Base-by-base conservation (phyloP, 441 rosid species). In the Rhodomyrtus psidioides region DNA sequence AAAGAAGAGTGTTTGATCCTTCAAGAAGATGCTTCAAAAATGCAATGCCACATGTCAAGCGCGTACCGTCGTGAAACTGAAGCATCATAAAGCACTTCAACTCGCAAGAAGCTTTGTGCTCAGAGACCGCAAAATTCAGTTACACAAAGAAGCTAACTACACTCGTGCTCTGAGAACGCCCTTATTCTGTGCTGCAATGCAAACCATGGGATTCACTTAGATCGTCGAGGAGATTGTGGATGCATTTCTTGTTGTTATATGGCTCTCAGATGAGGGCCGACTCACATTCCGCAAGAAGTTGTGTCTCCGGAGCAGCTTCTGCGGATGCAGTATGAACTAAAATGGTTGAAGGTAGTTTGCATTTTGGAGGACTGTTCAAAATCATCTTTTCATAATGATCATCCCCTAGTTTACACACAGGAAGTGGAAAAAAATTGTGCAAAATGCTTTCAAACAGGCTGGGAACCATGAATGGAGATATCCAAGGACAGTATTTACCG, bases 281-380 rank as follows among this genome's bases (percentile, higher is more conserved):
- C 0, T 26, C 60, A 57, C 5, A 12, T 5, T 26, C 60, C 0
- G 12, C 12, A 0, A 0, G 9, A 56, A 56, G 23, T 24, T 79
- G 59, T 39, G 89, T 91, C 62, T 89, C 91, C 21, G n/a, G 91
- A 4, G 90, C 94, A 19, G 90, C 94, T 42, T 57, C 86, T 90
- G 53, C 93, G 92, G 76, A 62, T 94, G 91, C 93, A 91, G 83
- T 88, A 91, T 30, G 95, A 94, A 87, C 83, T 93, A 82, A 88
- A 89, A 83, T 94, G 94, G 93, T 94, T 90, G 83, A 89, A 93
- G 94, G 92, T 90, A 53, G 58, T 55, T 23, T 4, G n/a, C 58
- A 26, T 55, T 55, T 1, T 23, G 58, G 0, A 55, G 13, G n/a
- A 23, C 58, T 55, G 58, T 26, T 23, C 58, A 55, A 55, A n/a